Conservation (phyloP, 2,329 filamentous ascomycete genomes). For the Lasiodiplodia citricola region DNA sequence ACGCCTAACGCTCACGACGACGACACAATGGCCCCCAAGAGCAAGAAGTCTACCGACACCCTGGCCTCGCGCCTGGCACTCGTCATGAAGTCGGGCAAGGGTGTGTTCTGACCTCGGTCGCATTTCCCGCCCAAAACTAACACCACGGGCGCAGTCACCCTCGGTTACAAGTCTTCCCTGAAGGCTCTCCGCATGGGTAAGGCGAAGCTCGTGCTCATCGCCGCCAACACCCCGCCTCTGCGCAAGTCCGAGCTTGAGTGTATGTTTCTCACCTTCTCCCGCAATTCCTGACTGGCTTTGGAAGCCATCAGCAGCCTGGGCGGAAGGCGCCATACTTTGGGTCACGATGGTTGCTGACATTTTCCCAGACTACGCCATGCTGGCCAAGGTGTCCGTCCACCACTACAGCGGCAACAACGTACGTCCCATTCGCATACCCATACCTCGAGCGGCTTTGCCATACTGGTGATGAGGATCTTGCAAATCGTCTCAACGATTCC, state of each 20-base stretch:
- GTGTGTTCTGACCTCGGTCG: neutral
- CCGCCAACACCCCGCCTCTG: constrained; percentile 95
- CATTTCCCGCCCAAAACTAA: neutral
- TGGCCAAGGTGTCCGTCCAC: constrained; percentile 89
- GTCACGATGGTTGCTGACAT: neutral
- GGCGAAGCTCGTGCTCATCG: constrained; percentile 97
- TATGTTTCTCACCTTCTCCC: neutral
- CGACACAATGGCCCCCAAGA: constrained; percentile 1
- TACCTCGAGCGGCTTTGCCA: constrained; percentile 43
- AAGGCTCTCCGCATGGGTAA: constrained; percentile 90
- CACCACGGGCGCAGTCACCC: constrained; percentile 63
- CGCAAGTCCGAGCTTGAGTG: constrained; percentile 96
- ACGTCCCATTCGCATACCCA: constrained; percentile 60
- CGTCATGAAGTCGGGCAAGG: constrained; percentile 6
- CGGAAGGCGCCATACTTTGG: too few species aligned
- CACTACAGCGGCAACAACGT: constrained; percentile 99
- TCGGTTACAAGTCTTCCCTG: constrained; percentile 87
- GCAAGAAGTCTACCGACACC: neutral
- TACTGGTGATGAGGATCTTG: too few species aligned
- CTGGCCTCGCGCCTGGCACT: constrained; percentile 6
- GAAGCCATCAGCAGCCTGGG: too few species aligned
- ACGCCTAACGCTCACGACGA: neutral
- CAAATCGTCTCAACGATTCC: too few species aligned
- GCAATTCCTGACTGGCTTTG: too few species aligned
- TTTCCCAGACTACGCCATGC: constrained; percentile 44